Conservation (phyloP, 139 green algal genomes). For the Picochlorum sp. region DNA sequence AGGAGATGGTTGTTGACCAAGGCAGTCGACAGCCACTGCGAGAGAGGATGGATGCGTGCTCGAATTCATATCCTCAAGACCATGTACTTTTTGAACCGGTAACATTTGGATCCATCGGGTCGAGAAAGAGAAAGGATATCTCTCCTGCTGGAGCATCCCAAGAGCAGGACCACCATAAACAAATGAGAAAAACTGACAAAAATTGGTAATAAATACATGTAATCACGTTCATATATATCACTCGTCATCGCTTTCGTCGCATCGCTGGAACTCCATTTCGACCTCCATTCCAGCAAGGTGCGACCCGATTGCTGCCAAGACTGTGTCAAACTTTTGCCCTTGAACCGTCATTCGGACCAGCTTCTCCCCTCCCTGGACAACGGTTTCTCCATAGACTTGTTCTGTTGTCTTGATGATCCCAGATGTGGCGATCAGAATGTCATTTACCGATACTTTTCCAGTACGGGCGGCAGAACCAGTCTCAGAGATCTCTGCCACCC, state of each 20-base stretch:
- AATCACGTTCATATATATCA: background rate
- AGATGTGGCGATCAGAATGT: conserved; percentile 27
- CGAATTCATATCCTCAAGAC: too few species aligned
- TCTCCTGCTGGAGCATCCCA: too few species aligned
- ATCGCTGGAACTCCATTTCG: conserved; percentile 30
- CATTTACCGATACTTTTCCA: conserved; percentile 22
- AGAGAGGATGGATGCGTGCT: too few species aligned
- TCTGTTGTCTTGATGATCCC: conserved; percentile 24
- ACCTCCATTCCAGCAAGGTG: conserved; percentile 7
- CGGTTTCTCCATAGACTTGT: conserved; percentile 19
- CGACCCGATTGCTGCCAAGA: conserved; percentile 30
- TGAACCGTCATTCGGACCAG: conserved; percentile 21
- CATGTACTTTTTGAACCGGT: too few species aligned
- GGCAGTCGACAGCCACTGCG: too few species aligned
- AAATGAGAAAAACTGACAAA: too few species aligned
- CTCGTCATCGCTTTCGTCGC: conserved; percentile 13
- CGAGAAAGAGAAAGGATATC: too few species aligned
- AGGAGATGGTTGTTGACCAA: too few species aligned
- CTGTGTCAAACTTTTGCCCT: conserved; percentile 26
- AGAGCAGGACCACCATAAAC: too few species aligned
- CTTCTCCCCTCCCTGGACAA: conserved; percentile 24
- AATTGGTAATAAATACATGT: background rate
- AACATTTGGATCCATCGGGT: too few species aligned
- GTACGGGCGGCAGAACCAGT: conserved; percentile 19
- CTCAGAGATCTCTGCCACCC: conserved; percentile 23